Percentiles rank a stretch among this genome's conserved stretches.
Evolutionary conservation across 2,329 filamentous ascomycete species (phyloP).

Genomic region (Camillea tinctor): DNA sequence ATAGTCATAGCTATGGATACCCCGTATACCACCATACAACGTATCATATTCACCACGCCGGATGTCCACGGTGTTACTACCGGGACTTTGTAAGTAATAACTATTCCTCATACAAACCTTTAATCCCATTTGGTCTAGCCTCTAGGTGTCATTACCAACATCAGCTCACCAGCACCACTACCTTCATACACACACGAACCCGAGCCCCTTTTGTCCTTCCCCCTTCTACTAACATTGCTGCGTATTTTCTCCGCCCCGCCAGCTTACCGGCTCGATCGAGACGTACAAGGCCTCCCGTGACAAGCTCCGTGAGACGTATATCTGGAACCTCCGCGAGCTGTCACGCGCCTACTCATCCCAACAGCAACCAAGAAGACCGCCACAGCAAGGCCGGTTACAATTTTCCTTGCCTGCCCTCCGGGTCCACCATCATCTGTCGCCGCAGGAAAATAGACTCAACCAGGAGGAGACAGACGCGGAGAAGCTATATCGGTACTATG

Average conservation of each 20-base stretch:
- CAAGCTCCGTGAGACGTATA: slow-evolving; percentile 22
- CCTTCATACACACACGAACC: too few relatives aligned
- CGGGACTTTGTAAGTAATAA: slow-evolving; percentile 23
- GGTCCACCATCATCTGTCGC: neutral
- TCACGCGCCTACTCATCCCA: slow-evolving; percentile 14
- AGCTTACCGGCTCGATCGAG: slow-evolving; percentile 25
- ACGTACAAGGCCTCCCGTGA: slow-evolving; percentile 19
- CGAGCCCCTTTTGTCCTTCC: neutral
- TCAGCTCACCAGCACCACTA: too few relatives aligned
- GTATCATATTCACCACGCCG: slow-evolving; percentile 16
- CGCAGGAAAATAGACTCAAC: slow-evolving; percentile 10
- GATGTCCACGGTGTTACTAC: slow-evolving; percentile 25
- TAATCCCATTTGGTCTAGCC: too few relatives aligned
- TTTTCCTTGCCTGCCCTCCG: slow-evolving; percentile 2
- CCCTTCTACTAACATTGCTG: neutral
- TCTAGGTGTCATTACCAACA: too few relatives aligned
- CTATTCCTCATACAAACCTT: too few relatives aligned
- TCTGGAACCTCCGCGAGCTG: slow-evolving; percentile 25
- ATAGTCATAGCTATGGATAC: slow-evolving; percentile 7
- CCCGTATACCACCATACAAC: slow-evolving; percentile 5
- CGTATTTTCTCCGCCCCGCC: neutral
- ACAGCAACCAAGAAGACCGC: neutral
- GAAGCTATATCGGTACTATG: slow-evolving; percentile 21
- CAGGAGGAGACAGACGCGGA: slow-evolving; percentile 18
- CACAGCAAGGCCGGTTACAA: slow-evolving; percentile 13